Evolutionary conservation across 164 flowering plant genomes (phyloP).

Genomic region (Cinnamomum micranthum): DNA sequence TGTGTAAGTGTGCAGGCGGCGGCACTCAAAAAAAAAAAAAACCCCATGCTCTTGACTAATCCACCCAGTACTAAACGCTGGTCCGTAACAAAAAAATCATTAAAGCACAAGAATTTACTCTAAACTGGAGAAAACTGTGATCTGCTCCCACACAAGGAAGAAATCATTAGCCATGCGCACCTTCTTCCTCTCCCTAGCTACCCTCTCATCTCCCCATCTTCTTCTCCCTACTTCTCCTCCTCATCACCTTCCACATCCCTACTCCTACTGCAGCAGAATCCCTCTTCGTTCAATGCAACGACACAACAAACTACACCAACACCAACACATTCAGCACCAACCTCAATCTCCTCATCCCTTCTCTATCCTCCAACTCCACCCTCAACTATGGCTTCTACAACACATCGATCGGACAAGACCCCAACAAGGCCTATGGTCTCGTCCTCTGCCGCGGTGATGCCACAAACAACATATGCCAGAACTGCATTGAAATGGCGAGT

Average conservation of each 20-base stretch:
- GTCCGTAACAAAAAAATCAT: too few species aligned
- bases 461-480: not conserved
- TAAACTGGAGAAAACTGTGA: too few species aligned
- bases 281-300: not conserved
- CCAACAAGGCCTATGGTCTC: slow-evolving; percentile 6
- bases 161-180: not conserved
- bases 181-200: not conserved
- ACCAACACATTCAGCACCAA: slow-evolving; percentile 5
- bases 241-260: too few species aligned
- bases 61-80: too few species aligned
- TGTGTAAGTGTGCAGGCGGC: too few species aligned
- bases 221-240: not conserved
- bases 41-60: too few species aligned
- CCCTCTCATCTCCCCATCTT: not conserved
- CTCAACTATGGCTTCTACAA: slow-evolving; percentile 2
- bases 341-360: slow-evolving; percentile 6
- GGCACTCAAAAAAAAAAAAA: too few species aligned
- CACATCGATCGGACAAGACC: not conserved
- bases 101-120: too few species aligned
- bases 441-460: slow-evolving; percentile 9
- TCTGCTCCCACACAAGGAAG: not conserved
- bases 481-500: not conserved
- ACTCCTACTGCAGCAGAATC: not conserved
- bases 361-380: slow-evolving; percentile 1
- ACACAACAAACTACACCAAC: not conserved